Percentiles rank a stretch among this genome's conserved stretches.
phyloP scores from a whole-genome alignment of 768 basidiomycete genomes.

The Lactarius sanguifluus region DNA sequence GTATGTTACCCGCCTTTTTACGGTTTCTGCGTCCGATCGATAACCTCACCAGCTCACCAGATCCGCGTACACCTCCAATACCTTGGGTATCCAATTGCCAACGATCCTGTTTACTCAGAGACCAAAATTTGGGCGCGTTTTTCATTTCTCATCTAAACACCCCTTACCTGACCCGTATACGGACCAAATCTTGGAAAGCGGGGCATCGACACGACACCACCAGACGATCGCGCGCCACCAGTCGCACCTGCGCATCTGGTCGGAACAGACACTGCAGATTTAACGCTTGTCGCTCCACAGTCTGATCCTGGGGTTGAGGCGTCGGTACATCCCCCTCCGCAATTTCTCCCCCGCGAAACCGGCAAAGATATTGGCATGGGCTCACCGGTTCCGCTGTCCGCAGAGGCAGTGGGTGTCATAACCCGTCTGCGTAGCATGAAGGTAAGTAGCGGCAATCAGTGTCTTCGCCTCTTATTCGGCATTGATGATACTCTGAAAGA shows the following conservation, averaged over 20 bases:
- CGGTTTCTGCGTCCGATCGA: not conserved
- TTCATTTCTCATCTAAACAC: not conserved
- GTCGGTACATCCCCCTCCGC: constrained; percentile 30
- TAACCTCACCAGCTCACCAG: constrained; percentile 72
- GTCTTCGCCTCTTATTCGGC: constrained; percentile 9
- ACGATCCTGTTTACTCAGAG: constrained; percentile 92
- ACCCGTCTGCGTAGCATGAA: constrained; percentile 79
- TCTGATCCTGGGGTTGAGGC: not conserved
- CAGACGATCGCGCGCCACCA: constrained; percentile 62
- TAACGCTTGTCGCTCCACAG: not conserved
- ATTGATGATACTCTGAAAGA: constrained; percentile 50
- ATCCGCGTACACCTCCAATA: constrained; percentile 96
- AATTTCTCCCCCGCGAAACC: constrained; percentile 76
- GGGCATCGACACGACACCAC: constrained; percentile 76
- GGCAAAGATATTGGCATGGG: constrained; percentile 88
- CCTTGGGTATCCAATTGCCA: constrained; percentile 90
- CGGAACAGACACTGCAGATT: constrained; percentile 34
- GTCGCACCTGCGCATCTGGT: constrained; percentile 46
- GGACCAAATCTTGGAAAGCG: constrained; percentile 72
- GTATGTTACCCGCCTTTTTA: constrained; percentile 49
- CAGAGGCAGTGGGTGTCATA: constrained; percentile 74
- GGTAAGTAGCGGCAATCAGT: constrained; percentile 40
- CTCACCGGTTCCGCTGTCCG: constrained; percentile 76
- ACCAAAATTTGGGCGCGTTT: constrained; percentile 66
- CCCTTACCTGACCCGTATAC: not conserved